These are phyloP conservation scores for Skeletonema menzelii DNA, from an alignment of 108 stramenopile species.

Conservation along the genomic window DNA sequence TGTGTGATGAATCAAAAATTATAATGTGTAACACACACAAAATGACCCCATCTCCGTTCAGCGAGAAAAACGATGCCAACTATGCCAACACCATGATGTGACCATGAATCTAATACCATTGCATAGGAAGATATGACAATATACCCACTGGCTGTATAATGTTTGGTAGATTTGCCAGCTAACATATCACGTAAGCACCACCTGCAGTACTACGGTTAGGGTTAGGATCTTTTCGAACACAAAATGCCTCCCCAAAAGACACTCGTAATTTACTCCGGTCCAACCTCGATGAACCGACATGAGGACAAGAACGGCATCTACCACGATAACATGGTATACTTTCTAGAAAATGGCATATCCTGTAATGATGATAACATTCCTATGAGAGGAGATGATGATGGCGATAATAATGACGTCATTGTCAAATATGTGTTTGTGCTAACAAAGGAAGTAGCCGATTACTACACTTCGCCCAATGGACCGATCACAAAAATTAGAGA, in stretches of 20 bases:
- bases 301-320: slow-evolving; percentile 55
- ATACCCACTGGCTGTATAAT: too few species aligned
- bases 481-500: slow-evolving; percentile 29
- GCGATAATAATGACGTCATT: neutral
- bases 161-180: too few species aligned
- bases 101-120: too few species aligned
- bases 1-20: neutral
- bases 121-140: too few species aligned
- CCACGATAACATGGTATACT: slow-evolving; percentile 51
- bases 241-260: slow-evolving; percentile 22
- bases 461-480: slow-evolving; percentile 32
- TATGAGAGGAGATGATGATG: neutral
- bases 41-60: too few species aligned
- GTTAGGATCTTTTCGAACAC: too few species aligned
- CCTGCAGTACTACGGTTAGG: too few species aligned
- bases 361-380: slow-evolving; percentile 28
- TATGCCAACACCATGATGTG: too few species aligned
- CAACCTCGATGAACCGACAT: slow-evolving; percentile 39
- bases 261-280: slow-evolving; percentile 51
- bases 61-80: slow-evolving; percentile 30
- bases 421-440: slow-evolving; percentile 41
- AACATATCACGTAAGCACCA: too few species aligned
- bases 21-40: too few species aligned
- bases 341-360: slow-evolving; percentile 45
- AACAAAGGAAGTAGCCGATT: slow-evolving; percentile 39